These are phyloP conservation scores for Coemansia sp. DNA, from an alignment of 371 early-diverging fungal species.

Conservation along the genomic window DNA sequence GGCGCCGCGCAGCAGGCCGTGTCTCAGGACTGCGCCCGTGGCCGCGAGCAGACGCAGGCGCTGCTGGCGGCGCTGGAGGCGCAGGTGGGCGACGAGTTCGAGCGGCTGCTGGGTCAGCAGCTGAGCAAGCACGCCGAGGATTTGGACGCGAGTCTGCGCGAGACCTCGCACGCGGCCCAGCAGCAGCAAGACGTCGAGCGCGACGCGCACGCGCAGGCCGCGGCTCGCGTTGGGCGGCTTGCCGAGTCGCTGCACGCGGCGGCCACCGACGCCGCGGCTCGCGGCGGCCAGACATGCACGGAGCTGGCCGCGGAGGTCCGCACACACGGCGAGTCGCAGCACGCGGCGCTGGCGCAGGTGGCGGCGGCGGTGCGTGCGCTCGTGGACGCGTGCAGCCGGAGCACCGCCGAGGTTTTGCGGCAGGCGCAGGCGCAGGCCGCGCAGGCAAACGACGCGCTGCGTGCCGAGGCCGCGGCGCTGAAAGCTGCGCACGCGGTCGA, in stretches of 20 bases:
- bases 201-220: not conserved
- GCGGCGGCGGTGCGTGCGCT: not conserved
- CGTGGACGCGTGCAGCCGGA: not conserved
- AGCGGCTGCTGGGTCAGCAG: not conserved
- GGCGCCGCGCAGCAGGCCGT: not conserved
- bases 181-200: not conserved
- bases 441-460: not conserved
- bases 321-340: not conserved
- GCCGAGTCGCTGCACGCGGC: too few species aligned
- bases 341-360: not conserved
- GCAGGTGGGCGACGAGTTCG: constrained; percentile 26
- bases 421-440: not conserved
- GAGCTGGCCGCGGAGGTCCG: not conserved
- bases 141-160: not conserved
- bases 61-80: constrained; percentile 10
- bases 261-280: not conserved
- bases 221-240: too few species aligned
- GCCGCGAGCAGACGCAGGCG: constrained; percentile 1
- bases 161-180: not conserved
- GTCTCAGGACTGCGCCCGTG: not conserved
- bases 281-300: not conserved
- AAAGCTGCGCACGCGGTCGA: not conserved
- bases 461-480: constrained; percentile 3
- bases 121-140: constrained; percentile 3
- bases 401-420: not conserved